phyloP scores from a whole-genome alignment of 1,284 basidiomycete species.

The Volvariella volvacea region DNA sequence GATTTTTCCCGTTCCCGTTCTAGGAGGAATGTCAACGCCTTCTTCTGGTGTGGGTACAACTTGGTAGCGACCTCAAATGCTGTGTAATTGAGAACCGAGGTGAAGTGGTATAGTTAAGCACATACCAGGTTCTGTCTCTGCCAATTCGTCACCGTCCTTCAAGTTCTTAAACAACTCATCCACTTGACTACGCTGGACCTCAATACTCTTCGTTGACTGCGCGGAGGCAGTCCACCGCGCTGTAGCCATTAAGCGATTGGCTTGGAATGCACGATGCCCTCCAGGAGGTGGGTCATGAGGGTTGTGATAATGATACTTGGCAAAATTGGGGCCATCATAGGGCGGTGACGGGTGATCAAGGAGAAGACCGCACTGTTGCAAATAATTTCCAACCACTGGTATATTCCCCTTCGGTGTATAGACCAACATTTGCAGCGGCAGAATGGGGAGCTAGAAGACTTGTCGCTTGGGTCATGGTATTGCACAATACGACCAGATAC shows the following conservation, averaged over 20 bases:
- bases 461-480: conserved; percentile 10
- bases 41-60: conserved; percentile 97
- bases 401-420: conserved; percentile 93
- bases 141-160: conserved; percentile 80
- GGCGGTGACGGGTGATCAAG: conserved; percentile 75
- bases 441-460: conserved; percentile 58
- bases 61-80: conserved; percentile 81
- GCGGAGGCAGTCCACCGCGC: conserved; percentile 54
- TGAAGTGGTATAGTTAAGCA: conserved; percentile 13
- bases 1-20: conserved; percentile 79
- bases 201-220: conserved; percentile 74
- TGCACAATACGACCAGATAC: conserved; percentile 16
- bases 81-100: conserved; percentile 24
- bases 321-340: conserved; percentile 51
- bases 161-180: conserved; percentile 91
- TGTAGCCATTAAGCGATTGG: conserved; percentile 34
- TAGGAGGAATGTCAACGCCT: conserved; percentile 94
- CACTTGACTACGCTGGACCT: conserved; percentile 89
- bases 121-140: conserved; percentile 79
- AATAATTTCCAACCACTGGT: conserved; percentile 67
- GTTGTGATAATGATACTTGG: conserved; percentile 74
- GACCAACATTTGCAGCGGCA: conserved; percentile 80
- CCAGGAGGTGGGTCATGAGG: conserved; percentile 81
- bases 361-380: conserved; percentile 62
- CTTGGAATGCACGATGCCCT: conserved; percentile 43